Base-by-base conservation (phyloP, 2,329 filamentous ascomycete species). In the Ceratocystis cacaofunesta region DNA sequence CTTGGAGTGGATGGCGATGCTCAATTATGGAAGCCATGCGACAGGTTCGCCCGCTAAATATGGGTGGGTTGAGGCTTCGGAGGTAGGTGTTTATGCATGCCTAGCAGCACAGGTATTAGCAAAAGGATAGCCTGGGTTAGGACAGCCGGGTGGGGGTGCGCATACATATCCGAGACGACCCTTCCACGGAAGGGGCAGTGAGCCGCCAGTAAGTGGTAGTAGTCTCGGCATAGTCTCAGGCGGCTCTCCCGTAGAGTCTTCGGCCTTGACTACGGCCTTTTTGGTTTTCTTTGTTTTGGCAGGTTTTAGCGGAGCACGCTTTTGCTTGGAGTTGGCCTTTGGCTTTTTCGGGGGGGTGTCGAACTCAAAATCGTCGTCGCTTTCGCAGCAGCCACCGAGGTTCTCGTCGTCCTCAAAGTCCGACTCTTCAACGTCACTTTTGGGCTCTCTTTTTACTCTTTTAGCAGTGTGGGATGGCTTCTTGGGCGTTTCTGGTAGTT, bases 51-150 rank as follows among this genome's bases (percentile, higher is more conserved):
- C 92, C 96, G 69, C 86, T 89, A 74, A 96, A 97, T 1, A 97
- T 85, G 0, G 92, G 86, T 6, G 90, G 89, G 68, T 85, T 92
- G 1, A 89, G 85, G 63, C 83, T 82, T 57, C 92, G 87, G 1
- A 97, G 80, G 73, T 96, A 96, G 0, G 92, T 97, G 72, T 95
- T 95, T 17, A 97, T 77, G 72, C 92, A 96, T 10, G 92, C 91
- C 89, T 82, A 65, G 28, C 5, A 22, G 19, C 25, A 41, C 7
- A 19, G 15, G n/a, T 43, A 19, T 65, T 50, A 65, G 57, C 52
- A 28, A 22, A 22, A 41, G 30, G n/a, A 17, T 5, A 50, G 19
- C 15, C 1, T 19, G 12, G 22, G 15, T 12, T 41, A 15, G 2
- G 17, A n/a, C 1, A 6, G 25, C 7, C 3, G 30, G 48, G 10